Base-by-base conservation (phyloP, 768 basidiomycete genomes). In the Tulasnella sp. region DNA sequence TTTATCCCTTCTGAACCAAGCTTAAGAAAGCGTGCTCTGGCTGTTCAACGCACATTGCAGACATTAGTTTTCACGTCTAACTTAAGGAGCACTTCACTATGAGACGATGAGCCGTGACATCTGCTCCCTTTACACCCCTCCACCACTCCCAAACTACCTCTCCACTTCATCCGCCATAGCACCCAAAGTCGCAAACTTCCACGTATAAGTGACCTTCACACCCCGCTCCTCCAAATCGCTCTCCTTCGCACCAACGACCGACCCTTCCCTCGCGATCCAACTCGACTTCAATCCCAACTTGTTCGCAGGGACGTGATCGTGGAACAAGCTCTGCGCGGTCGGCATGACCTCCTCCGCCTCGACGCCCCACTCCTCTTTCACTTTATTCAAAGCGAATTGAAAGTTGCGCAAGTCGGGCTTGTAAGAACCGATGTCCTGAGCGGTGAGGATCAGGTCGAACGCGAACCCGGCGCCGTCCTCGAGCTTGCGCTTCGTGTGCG, bases 271-370 rank as follows among this genome's bases (percentile, higher is more conserved):
- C 77, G 92, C 90, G 82, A 95, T 93, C 91, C 92, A 94, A 42
- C 91, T 90, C 46, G 90, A 91, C 40, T 83, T 85, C 37, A 94
- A 83, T 0, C 90, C 90, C n/a, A 90, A 85, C 83, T 86, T 84
- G 81, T 86, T 89, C 54, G 92, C 92, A 0, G 94, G 91, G 34
- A 88, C 87, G 81, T 93, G 89, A 83, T 94, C 94, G 81, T 94
- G 92, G 31, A 84, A 85, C 81, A 93, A 83, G 81, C 92, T 93
- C 83, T 92, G 90, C 24, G 94, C 93, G 7, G 93, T 92, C 74
- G 91, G 87, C 41, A 94, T 87, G 9, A 93, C 91, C 81, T 89
- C 86, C 84, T 89, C 90, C 81, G 84, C 83, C 83, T 83, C 81
- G 22, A 86, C 82, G 37, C 84, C 83, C 79, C 83, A 84, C 73